Percentiles rank a stretch among this genome's conserved stretches.
These are phyloP conservation scores for Aspergillus avenaceus DNA, from an alignment of 495 filamentous ascomycete species.

Conservation along the genomic window DNA sequence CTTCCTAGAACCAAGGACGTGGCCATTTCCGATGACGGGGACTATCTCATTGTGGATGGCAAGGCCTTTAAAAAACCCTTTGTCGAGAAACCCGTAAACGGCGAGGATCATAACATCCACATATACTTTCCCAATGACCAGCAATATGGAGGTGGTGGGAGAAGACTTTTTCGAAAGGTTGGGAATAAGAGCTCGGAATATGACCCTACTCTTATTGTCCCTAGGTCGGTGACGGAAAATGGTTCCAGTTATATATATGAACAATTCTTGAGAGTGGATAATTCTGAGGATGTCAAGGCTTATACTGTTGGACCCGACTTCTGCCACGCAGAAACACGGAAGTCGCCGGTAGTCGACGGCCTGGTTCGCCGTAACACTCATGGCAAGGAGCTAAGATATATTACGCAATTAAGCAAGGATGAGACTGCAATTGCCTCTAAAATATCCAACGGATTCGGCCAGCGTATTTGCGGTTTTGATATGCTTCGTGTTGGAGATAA, in stretches of 20 bases:
- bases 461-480: conserved; percentile 95
- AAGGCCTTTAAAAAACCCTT: conserved; percentile 82
- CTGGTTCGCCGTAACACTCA: conserved; percentile 93
- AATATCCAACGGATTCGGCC: conserved; percentile 89
- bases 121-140: conserved; percentile 88
- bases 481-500: conserved; percentile 80
- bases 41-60: conserved; percentile 85
- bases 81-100: conserved; percentile 97
- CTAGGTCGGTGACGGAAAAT: conserved; percentile 73
- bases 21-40: conserved; percentile 75
- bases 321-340: conserved; percentile 95
- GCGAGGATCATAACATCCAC: conserved; percentile 97
- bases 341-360: conserved; percentile 95
- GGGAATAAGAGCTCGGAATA: conserved; percentile 98
- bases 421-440: conserved; percentile 82
- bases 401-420: conserved; percentile 75
- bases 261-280: conserved; percentile 92
- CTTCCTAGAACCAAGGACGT: conserved; percentile 58
- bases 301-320: conserved; percentile 94
- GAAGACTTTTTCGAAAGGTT: conserved; percentile 91
- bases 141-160: conserved; percentile 73
- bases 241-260: conserved; percentile 90
- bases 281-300: conserved; percentile 96
- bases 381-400: conserved; percentile 94
- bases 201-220: conserved; percentile 67